Evolutionary conservation across 805 yeast genomes (phyloP).

Genomic region (Kuraishia capsulata): DNA sequence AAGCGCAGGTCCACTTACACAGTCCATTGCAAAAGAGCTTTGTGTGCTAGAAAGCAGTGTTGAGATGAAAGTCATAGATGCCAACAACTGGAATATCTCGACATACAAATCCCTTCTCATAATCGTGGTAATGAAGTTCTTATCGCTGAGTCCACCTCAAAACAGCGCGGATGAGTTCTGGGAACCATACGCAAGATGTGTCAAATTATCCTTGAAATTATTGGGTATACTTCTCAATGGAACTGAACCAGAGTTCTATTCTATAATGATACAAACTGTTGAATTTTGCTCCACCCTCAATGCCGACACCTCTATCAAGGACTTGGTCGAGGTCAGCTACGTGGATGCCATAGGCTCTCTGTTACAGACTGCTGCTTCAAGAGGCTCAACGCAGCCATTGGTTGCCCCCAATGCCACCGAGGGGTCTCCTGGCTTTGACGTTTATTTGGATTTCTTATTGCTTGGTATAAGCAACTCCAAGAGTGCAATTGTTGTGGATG

Average conservation of each 20-base stretch:
- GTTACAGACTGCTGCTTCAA: background rate
- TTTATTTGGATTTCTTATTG: constrained; percentile 15
- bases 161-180: constrained; percentile 7
- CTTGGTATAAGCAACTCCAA: constrained; percentile 14
- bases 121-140: constrained; percentile 34
- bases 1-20: constrained; percentile 31
- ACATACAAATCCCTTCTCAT: constrained; percentile 53
- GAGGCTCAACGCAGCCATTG: background rate
- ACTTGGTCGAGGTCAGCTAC: background rate
- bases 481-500: constrained; percentile 12
- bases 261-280: constrained; percentile 1
- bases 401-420: background rate
- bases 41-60: constrained; percentile 42
- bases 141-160: constrained; percentile 17
- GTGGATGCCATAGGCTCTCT: background rate
- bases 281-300: background rate
- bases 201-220: constrained; percentile 34
- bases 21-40: constrained; percentile 46
- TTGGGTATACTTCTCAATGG: constrained; percentile 44
- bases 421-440: background rate
- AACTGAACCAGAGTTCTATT: constrained; percentile 41
- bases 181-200: constrained; percentile 25
- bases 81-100: constrained; percentile 40
- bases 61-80: constrained; percentile 30
- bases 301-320: background rate